Evolutionary conservation across 192 early-diverging fungal genomes (phyloP), one percentile per base, ranked within the genome.

Genomic region (Coemansia sp.): DNA sequence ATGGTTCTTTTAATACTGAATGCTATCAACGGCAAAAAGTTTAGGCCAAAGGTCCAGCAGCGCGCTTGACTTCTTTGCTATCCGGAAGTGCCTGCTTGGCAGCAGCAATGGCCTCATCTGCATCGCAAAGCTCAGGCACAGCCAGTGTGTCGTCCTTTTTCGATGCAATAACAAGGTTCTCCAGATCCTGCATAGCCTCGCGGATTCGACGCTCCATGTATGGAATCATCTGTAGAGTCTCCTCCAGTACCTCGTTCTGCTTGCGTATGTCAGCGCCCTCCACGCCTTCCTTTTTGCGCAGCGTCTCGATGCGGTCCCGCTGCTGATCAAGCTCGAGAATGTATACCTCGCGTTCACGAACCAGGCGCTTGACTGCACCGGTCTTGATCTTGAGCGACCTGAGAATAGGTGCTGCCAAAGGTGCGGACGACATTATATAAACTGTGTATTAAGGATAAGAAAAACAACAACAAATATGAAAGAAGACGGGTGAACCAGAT

Each of bases 211-310:
- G 54, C 69, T 82, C 75, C 54, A 66, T 71, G 55, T 72, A 59
- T 25, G 81, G 81, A 9, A 83, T 54, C 81, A 83, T 83, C 43
- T 59, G 61, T 11, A 74, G 60, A 1, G 72, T 74, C 54, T 83
- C 81, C 37, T 74, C 70, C 9, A 83, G 69, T 12, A 83, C 81
- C 58, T 83, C 81, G 29, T 75, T 75, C 54, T 83, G 72, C 62
- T 79, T 79, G 70, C 72, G 71, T 38, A 79, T 62, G 12, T 79
- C 76, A 11, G 76, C 72, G 12, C 59, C 67, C 15, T 70, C 64
- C 2, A 65, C 62, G 15, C 57, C 65, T 9, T 73, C 57, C 45
- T 64, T 59, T 10, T 22, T 21, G 12, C 24, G 67, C 54, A 70
- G 47, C 12, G 35, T 39, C 29, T 66, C 72, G n/a, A 79, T 73